phyloP scores from a whole-genome alignment of 371 early-diverging fungal genomes.

The Apophysomyces trapeziformis region DNA sequence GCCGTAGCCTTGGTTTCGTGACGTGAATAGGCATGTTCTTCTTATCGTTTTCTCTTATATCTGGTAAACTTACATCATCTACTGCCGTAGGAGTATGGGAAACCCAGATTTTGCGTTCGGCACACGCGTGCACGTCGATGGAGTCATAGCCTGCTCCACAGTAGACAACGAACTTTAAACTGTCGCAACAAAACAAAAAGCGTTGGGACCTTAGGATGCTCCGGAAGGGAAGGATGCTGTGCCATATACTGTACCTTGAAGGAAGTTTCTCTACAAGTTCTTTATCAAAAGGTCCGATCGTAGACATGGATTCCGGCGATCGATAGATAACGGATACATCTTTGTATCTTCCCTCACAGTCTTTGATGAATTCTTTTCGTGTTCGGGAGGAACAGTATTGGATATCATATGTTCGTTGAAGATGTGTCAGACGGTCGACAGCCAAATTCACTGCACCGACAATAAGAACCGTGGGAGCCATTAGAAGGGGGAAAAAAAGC shows the following conservation, averaged over 20 bases:
- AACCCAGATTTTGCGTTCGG: conserved; percentile 35
- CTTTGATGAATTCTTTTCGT: conserved; percentile 42
- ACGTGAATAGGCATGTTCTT: too few relatives aligned
- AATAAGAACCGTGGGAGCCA: conserved; percentile 26
- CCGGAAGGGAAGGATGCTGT: too few relatives aligned
- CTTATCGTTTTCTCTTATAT: too few relatives aligned
- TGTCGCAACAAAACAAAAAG: not conserved
- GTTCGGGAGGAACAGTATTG: conserved; percentile 33
- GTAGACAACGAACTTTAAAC: conserved; percentile 37
- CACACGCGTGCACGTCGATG: conserved; percentile 44
- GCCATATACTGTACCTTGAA: conserved; percentile 9
- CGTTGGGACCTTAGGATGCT: too few relatives aligned
- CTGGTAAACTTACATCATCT: conserved; percentile 28
- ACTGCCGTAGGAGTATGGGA: conserved; percentile 52
- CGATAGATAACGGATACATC: conserved; percentile 33
- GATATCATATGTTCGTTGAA: conserved; percentile 26
- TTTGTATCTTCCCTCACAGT: conserved; percentile 39
- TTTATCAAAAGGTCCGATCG: conserved; percentile 36
- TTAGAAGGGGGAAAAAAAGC: not conserved
- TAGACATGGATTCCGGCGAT: conserved; percentile 26
- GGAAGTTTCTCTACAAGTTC: conserved; percentile 42
- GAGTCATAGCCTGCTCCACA: conserved; percentile 50
- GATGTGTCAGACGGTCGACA: conserved; percentile 25
- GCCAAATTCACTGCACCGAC: conserved; percentile 45
- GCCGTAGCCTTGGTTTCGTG: conserved; percentile 47